These are phyloP conservation scores for Sicyos baderoa DNA, from an alignment of 306 rosid species.

Conservation along the genomic window DNA sequence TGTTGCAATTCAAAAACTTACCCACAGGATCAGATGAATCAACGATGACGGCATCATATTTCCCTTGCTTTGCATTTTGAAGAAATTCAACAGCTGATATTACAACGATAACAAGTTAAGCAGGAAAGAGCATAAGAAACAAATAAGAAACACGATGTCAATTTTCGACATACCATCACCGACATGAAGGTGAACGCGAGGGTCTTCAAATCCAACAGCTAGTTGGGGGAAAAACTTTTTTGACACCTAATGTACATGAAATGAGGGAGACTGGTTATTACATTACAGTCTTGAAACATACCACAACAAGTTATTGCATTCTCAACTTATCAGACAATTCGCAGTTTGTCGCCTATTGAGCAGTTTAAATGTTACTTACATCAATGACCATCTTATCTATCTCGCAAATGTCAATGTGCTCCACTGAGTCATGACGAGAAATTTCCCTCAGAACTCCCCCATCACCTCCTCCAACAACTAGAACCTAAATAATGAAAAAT, in stretches of 20 bases:
- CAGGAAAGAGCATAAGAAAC: not conserved
- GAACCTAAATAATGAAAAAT: slow-evolving; percentile 42
- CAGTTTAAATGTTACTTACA: slow-evolving; percentile 36
- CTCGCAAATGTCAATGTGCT: slow-evolving; percentile 92
- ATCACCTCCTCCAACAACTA: slow-evolving; percentile 99
- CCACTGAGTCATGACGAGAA: slow-evolving; percentile 74
- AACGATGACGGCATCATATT: slow-evolving; percentile 82
- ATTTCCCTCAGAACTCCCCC: slow-evolving; percentile 94
- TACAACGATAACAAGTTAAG: slow-evolving; percentile 3
- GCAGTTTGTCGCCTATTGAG: not conserved
- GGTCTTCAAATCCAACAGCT: slow-evolving; percentile 89
- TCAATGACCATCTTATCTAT: slow-evolving; percentile 96
- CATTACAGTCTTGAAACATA: not conserved
- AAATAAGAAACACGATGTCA: slow-evolving; percentile 10
- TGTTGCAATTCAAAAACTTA: slow-evolving; percentile 28
- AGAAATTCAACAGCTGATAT: slow-evolving; percentile 76
- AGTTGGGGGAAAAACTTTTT: slow-evolving; percentile 67
- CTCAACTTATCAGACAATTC: not conserved
- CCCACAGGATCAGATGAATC: slow-evolving; percentile 99
- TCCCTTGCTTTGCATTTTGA: slow-evolving; percentile 52
- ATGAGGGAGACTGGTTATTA: slow-evolving; percentile 20
- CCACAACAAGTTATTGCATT: not conserved
- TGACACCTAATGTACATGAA: slow-evolving; percentile 53
- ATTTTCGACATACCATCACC: slow-evolving; percentile 57
- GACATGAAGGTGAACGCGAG: slow-evolving; percentile 82